A percentile compares a stretch with the other conserved stretches of the same genome.
Conservation (phyloP, 2,329 filamentous ascomycete species). For the Fusarium decemcellulare region DNA sequence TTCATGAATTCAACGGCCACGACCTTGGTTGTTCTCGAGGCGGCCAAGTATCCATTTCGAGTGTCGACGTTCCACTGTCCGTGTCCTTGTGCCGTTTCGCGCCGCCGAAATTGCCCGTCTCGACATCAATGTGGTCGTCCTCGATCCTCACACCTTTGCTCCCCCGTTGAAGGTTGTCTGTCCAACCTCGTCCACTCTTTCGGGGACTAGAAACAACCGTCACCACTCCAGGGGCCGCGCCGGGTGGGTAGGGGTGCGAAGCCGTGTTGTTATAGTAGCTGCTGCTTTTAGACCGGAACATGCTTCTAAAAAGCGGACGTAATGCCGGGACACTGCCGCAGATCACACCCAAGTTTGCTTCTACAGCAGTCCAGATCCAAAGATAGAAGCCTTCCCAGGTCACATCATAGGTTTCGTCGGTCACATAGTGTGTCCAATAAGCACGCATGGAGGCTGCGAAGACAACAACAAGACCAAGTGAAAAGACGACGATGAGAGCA, state of each 20-base stretch:
- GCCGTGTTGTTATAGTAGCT: conserved; percentile 41
- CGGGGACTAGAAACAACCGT: conserved; percentile 28
- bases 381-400: conserved; percentile 58
- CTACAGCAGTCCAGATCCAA: conserved; percentile 60
- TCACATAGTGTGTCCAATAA: conserved; percentile 55
- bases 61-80: conserved; percentile 35
- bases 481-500: conserved; percentile 54
- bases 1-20: conserved; percentile 27
- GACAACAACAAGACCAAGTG: conserved; percentile 55
- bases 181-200: conserved; percentile 36
- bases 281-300: conserved; percentile 44
- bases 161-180: conserved; percentile 37
- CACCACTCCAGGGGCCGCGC: conserved; percentile 32
- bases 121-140: conserved; percentile 44
- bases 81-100: conserved; percentile 33
- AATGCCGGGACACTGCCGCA: conserved; percentile 57
- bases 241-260: conserved; percentile 37
- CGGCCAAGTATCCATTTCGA: conserved; percentile 45
- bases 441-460: conserved; percentile 53
- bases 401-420: conserved; percentile 55
- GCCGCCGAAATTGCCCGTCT: conserved; percentile 25
- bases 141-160: conserved; percentile 42
- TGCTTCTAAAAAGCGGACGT: conserved; percentile 44
- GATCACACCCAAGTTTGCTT: conserved; percentile 58
- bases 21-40: conserved; percentile 35